phyloP scores from a whole-genome alignment of 352 stramenopile genomes.

The Phytophthora uliginosa region DNA sequence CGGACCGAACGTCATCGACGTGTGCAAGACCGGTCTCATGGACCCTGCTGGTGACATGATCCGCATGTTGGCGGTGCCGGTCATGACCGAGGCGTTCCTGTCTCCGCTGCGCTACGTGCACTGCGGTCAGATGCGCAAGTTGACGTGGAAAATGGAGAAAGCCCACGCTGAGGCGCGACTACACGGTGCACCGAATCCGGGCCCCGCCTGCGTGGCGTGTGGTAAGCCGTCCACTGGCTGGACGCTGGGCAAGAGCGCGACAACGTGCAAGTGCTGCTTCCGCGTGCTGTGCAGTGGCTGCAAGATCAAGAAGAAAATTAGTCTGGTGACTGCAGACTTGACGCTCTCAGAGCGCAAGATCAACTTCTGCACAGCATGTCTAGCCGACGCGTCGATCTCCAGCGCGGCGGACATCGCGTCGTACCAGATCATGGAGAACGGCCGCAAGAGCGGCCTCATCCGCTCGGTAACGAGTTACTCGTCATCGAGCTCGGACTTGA shows the following conservation, averaged over 20 bases:
- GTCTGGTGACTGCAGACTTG: slow-evolving; percentile 44
- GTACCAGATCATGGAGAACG: slow-evolving; percentile 43
- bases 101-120: slow-evolving; percentile 47
- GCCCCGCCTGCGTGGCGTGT: slow-evolving; percentile 34
- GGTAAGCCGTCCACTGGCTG: slow-evolving; percentile 28
- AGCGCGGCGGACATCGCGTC: slow-evolving; percentile 39
- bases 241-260: slow-evolving; percentile 40
- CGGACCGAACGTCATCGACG: slow-evolving; percentile 50
- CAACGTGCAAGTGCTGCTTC: slow-evolving; percentile 48
- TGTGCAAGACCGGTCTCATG: slow-evolving; percentile 52
- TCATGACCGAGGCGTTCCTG: slow-evolving; percentile 50
- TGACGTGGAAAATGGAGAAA: slow-evolving; percentile 69
- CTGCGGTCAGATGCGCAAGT: slow-evolving; percentile 76
- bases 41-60: slow-evolving; percentile 51
- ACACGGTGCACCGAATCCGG: slow-evolving; percentile 36
- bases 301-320: slow-evolving; percentile 56
- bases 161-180: slow-evolving; percentile 34
- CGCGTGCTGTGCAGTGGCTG: slow-evolving; percentile 40
- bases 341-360: slow-evolving; percentile 46
- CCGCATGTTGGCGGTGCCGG: slow-evolving; percentile 45
- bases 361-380: slow-evolving; percentile 43
- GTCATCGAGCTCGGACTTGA: slow-evolving; percentile 40
- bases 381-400: slow-evolving; percentile 30
- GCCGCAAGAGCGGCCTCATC: slow-evolving; percentile 39
- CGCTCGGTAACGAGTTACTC: slow-evolving; percentile 34